Percentiles rank a stretch among this genome's conserved stretches.
Conservation (phyloP, 495 filamentous ascomycete species). For the Sphaerosporella brunnea region DNA sequence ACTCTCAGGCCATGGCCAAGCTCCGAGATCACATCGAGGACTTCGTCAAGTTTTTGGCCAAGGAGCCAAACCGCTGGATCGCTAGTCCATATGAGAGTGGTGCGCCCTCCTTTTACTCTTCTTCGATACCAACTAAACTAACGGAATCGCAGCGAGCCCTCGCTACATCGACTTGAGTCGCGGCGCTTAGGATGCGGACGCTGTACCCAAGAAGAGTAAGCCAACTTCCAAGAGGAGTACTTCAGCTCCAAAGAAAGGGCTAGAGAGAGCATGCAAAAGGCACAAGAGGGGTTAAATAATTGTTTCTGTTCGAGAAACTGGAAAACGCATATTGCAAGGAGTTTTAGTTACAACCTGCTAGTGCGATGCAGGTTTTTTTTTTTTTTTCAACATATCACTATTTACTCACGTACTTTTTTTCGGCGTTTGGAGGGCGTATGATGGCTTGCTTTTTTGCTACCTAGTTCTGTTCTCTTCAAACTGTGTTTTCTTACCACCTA, state of each 20-base stretch:
- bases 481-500: too few relatives aligned
- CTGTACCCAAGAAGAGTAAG: too few relatives aligned
- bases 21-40: slow-evolving; percentile 73
- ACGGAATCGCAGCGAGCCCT: not conserved
- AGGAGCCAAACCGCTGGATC: slow-evolving; percentile 58
- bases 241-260: too few relatives aligned
- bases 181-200: too few relatives aligned
- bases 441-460: not conserved
- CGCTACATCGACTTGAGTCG: slow-evolving; percentile 6
- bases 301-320: too few relatives aligned
- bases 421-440: not conserved
- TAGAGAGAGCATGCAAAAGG: too few relatives aligned
- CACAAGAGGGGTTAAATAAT: too few relatives aligned
- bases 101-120: slow-evolving; percentile 7
- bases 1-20: slow-evolving; percentile 66
- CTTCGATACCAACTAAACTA: slow-evolving; percentile 2
- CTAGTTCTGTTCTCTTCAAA: not conserved
- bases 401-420: slow-evolving; percentile 3
- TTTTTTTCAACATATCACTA: not conserved
- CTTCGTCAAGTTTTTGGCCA: slow-evolving; percentile 62
- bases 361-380: slow-evolving; percentile 2
- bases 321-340: too few relatives aligned
- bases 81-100: slow-evolving; percentile 51
- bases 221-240: too few relatives aligned
- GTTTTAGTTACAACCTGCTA: too few relatives aligned